Conservation (phyloP, 495 filamentous ascomycete genomes). For the Chaetomium tenue region DNA sequence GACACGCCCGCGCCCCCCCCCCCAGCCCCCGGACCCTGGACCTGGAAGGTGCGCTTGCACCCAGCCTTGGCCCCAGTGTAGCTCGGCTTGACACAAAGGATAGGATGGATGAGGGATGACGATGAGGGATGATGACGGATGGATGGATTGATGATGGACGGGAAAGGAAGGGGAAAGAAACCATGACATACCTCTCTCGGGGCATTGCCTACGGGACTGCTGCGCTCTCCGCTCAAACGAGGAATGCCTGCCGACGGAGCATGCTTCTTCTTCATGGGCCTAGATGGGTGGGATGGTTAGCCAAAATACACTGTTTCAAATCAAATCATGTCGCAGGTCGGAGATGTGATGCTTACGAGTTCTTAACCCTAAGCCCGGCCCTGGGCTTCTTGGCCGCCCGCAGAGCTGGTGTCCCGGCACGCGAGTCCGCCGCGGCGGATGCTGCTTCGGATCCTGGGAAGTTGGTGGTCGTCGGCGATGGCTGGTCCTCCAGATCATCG, state of each 20-base stretch:
- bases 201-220: conserved; percentile 45
- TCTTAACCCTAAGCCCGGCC: conserved; percentile 62
- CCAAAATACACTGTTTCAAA: not conserved
- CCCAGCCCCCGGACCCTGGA: conserved; percentile 4
- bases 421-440: conserved; percentile 49
- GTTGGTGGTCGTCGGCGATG: conserved; percentile 46
- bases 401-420: conserved; percentile 55
- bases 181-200: conserved; percentile 44
- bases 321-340: not conserved
- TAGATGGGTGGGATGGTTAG: conserved; percentile 26
- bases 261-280: conserved; percentile 56
- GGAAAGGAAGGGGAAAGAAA: conserved; percentile 7
- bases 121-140: no score
- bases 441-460: conserved; percentile 41
- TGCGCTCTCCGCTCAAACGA: conserved; percentile 50
- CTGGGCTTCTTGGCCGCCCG: conserved; percentile 56
- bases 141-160: conserved; percentile 6
- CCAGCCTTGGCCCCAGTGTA: not conserved
- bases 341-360: conserved; percentile 59
- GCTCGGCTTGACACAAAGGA: conserved; percentile 7
- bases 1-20: not conserved
- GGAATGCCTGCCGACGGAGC: conserved; percentile 52
- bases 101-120: not conserved
- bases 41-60: conserved; percentile 19
- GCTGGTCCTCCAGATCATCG: conserved; percentile 48